These are phyloP conservation scores for Boletus insuetus DNA, from an alignment of 768 basidiomycete genomes.

Conservation along the genomic window DNA sequence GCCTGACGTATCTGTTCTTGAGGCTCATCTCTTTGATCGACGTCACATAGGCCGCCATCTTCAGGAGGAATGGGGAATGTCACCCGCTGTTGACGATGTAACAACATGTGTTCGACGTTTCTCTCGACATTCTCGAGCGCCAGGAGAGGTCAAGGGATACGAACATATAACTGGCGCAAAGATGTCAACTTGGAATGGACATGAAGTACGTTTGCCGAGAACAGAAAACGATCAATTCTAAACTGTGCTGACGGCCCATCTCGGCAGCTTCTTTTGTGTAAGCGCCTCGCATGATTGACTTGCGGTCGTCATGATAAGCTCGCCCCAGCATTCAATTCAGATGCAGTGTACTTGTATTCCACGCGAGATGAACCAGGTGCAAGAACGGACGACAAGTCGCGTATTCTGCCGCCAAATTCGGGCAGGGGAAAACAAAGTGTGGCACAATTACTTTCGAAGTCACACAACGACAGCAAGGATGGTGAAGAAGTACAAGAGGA, in stretches of 20 bases:
- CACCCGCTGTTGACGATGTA: slow-evolving; percentile 44
- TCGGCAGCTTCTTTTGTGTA: slow-evolving; percentile 61
- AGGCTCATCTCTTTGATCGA: slow-evolving; percentile 66
- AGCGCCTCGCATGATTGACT: slow-evolving; percentile 24
- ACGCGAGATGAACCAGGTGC: slow-evolving; percentile 57
- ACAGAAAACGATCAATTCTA: background rate
- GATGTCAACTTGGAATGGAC: slow-evolving; percentile 66
- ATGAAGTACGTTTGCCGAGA: slow-evolving; percentile 52
- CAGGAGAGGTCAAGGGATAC: slow-evolving; percentile 34
- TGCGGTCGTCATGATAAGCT: slow-evolving; percentile 2
- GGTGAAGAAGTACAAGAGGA: slow-evolving; percentile 9
- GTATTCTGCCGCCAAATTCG: slow-evolving; percentile 32
- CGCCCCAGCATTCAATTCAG: slow-evolving; percentile 63
- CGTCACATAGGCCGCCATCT: slow-evolving; percentile 64
- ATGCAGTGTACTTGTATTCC: slow-evolving; percentile 72
- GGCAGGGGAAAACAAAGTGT: background rate
- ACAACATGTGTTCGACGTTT: slow-evolving; percentile 84
- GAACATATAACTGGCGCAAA: slow-evolving; percentile 79
- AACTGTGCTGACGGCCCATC: slow-evolving; percentile 10
- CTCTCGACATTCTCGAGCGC: slow-evolving; percentile 45
- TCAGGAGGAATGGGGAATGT: slow-evolving; percentile 67
- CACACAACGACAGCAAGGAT: background rate
- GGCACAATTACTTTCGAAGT: background rate
- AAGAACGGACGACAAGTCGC: slow-evolving; percentile 18
- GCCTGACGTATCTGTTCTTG: background rate